Evolutionary conservation across 2,329 filamentous ascomycete genomes (phyloP).

Genomic region (Calycina herbarum): DNA sequence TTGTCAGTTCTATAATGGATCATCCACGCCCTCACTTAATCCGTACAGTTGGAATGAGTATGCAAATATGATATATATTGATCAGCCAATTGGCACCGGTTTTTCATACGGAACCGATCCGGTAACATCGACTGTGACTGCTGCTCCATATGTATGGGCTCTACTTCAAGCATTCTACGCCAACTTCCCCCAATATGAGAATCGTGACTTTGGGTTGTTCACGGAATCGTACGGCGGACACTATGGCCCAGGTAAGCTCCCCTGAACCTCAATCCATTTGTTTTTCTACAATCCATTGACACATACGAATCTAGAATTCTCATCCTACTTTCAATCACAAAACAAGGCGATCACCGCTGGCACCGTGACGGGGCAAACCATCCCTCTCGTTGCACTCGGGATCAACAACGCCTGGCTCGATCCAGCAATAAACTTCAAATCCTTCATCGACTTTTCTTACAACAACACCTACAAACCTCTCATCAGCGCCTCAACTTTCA

Average conservation of each 20-base stretch:
- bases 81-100: slow-evolving; percentile 43
- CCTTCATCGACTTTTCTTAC: slow-evolving; percentile 32
- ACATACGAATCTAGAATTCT: slow-evolving; percentile 42
- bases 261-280: background rate
- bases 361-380: slow-evolving; percentile 36
- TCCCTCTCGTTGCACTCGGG: slow-evolving; percentile 34
- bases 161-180: slow-evolving; percentile 62
- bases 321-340: slow-evolving; percentile 55
- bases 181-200: slow-evolving; percentile 62
- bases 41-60: slow-evolving; percentile 42
- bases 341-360: slow-evolving; percentile 52
- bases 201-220: slow-evolving; percentile 56
- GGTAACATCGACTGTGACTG: slow-evolving; percentile 46
- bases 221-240: slow-evolving; percentile 57
- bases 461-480: slow-evolving; percentile 43
- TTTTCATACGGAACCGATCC: slow-evolving; percentile 46
- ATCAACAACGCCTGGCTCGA: slow-evolving; percentile 47
- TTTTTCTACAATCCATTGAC: background rate
- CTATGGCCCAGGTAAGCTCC: slow-evolving; percentile 47
- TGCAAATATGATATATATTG: slow-evolving; percentile 44
- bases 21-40: slow-evolving; percentile 44
- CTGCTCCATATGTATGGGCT: slow-evolving; percentile 54
- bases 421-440: slow-evolving; percentile 52
- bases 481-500: slow-evolving; percentile 39
- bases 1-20: slow-evolving; percentile 43